These are phyloP conservation scores for Tulasnella calospora DNA, from an alignment of 768 basidiomycete species.

Conservation along the genomic window DNA sequence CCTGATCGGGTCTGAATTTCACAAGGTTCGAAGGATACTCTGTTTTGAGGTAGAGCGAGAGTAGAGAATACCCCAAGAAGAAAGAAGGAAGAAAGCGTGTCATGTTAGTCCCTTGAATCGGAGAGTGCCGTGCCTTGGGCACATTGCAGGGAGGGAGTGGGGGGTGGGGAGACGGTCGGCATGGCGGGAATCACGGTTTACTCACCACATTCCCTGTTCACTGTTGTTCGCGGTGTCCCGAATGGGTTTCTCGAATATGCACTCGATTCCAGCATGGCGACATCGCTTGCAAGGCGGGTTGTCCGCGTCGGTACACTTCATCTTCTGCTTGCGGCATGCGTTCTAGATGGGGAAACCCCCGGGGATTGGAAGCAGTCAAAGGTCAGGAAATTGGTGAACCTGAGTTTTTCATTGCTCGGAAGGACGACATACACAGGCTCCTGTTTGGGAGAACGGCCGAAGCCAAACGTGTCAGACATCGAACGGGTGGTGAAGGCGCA, in stretches of 20 bases:
- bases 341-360: conserved; percentile 49
- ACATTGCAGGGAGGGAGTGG: neutral
- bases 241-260: conserved; percentile 91
- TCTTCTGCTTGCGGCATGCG: conserved; percentile 94
- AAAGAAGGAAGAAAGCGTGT: neutral
- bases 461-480: conserved; percentile 8
- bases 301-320: conserved; percentile 94
- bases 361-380: conserved; percentile 29
- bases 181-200: conserved; percentile 24
- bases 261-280: conserved; percentile 81
- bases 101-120: neutral
- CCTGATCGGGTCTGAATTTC: neutral
- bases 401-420: neutral
- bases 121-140: neutral
- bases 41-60: neutral
- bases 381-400: conserved; percentile 5
- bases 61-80: neutral
- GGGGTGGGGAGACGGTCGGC: neutral
- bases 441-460: conserved; percentile 40
- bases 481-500: neutral
- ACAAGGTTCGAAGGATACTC: conserved; percentile 9
- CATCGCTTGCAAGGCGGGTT: conserved; percentile 96
- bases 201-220: conserved; percentile 85
- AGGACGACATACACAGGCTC: conserved; percentile 66
- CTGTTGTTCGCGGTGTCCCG: conserved; percentile 81